Evolutionary conservation across 1,284 basidiomycete species (phyloP), one percentile per base, ranked within the genome.

Genomic region (Phlebopus sp.): DNA sequence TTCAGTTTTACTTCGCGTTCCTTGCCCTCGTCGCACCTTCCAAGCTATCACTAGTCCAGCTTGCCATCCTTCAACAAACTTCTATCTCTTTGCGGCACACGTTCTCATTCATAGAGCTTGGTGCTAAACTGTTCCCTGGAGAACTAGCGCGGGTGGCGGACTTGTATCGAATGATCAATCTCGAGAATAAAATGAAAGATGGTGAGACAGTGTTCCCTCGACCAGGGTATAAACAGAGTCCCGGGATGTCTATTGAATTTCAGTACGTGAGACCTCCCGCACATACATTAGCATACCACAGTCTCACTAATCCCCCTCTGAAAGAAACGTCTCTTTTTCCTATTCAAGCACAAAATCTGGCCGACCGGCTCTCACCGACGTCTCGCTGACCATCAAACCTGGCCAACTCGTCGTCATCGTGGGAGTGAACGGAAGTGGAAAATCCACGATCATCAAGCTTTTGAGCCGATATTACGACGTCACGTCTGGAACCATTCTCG

Each of bases 401-500:
- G 77, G 78, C 8, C 68, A 73, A 31, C 69, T 77, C 2, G 71
- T 75, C 0, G 72, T 79, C 15, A 66, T 79, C 21, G 75, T 77
- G 10, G 74, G 73, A 14, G 59, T 61, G 5, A 75, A 74, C 44
- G 75, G 76, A 11, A 70, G 69, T 37, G 73, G 74, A 5, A 75
- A 77, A 49, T 71, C 71, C 1, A 73, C 74, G 0, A 53, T 76
- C 7, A 56, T 73, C 37, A 73, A 71, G 34, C 66, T 79, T 4
- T 59, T 78, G 3, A 63, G 71, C 1, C 67, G 75, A 0, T 55
- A 76, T n/a, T 77, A 74, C 49, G 71, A 75, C 17, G 63, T 68
- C 0, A 63, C 62, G 1, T 65, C 66, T 1, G 77, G 76, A 0
- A 49, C 64, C 11, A 55, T 78, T 7, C 55, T 73, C 4, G 62